Base-by-base conservation (phyloP, 192 early-diverging fungal genomes). In the Martensiomyces pterosporus region DNA sequence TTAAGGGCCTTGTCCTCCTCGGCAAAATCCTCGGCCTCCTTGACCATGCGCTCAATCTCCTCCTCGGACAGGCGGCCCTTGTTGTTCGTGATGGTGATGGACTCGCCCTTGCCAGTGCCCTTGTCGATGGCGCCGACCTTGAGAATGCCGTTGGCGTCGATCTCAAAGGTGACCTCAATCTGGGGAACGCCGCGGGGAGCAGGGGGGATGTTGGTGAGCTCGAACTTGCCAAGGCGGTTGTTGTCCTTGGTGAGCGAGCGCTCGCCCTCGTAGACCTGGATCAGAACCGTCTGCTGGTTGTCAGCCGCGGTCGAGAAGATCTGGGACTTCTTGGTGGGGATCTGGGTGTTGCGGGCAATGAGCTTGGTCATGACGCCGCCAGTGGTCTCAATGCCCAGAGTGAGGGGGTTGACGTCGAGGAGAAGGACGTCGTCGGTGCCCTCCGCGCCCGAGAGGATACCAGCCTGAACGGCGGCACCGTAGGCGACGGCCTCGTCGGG, bases 401-500 rank as follows among this genome's bases (percentile, higher is more conserved):
- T 93, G 65, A 97, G 80, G 42, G 94, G 94, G 87, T 87, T 90
- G 47, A 97, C 92, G 65, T 97, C 94, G 52, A 97, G 77, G 33
- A 97, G 77, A 47, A 94, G 60, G 40, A 97, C 63, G 21, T 83
- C 78, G 32, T 75, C 60, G 26, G 80, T 77, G 40, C 74, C 64
- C 53, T 78, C 59, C 38, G 86, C 83, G 55, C 90, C 91, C 58
- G 79, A 75, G 53, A 95, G 80, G 53, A 93, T 85, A 75, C 87
- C 94, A 47, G 85, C 94, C 79, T 94, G 93, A 47, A 97, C 90
- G 47, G 94, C 93, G 41, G 94, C 94, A 80, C 94, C 94, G 57
- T 91, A 95, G 39, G 94, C 94, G 49, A 97, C 94, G 60, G 93
- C 94, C 80, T 97, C 94, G 77, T 97, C 94, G 58, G 93, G 93